Conservation (phyloP, 306 rosid species). For the Cicer cuneatum region DNA sequence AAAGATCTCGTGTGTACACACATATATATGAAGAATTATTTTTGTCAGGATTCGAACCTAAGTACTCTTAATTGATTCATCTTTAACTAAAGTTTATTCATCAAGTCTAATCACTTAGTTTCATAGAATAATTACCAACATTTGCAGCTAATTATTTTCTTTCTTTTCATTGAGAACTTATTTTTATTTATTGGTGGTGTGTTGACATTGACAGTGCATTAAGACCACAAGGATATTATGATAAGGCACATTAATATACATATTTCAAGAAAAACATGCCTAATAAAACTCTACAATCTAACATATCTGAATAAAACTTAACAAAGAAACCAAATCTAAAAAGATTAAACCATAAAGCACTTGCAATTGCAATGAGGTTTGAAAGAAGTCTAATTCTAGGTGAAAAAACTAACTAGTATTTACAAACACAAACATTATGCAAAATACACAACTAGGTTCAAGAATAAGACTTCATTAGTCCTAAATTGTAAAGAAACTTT, state of each 20-base stretch:
- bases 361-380: constrained; percentile 17
- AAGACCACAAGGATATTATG: constrained; percentile 19
- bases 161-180: neutral
- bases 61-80: too few relatives aligned
- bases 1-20: neutral
- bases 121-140: neutral
- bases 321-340: constrained; percentile 43
- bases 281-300: constrained; percentile 48
- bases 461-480: constrained; percentile 78
- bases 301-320: constrained; percentile 42
- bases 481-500: constrained; percentile 87
- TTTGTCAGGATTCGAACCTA: too few relatives aligned
- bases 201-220: neutral
- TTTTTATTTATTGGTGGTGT: neutral
- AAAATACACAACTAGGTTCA: constrained; percentile 47
- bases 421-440: constrained; percentile 45
- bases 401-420: constrained; percentile 44
- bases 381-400: constrained; percentile 49
- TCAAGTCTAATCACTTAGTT: too few relatives aligned
- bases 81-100: too few relatives aligned
- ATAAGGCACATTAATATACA: constrained; percentile 34
- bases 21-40: too few relatives aligned
- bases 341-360: constrained; percentile 45
- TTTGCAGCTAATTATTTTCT: neutral
- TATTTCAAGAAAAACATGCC: constrained; percentile 29